Evolutionary conservation across 106 monocot species (phyloP).

Genomic region (Hemerocallis citrina): DNA sequence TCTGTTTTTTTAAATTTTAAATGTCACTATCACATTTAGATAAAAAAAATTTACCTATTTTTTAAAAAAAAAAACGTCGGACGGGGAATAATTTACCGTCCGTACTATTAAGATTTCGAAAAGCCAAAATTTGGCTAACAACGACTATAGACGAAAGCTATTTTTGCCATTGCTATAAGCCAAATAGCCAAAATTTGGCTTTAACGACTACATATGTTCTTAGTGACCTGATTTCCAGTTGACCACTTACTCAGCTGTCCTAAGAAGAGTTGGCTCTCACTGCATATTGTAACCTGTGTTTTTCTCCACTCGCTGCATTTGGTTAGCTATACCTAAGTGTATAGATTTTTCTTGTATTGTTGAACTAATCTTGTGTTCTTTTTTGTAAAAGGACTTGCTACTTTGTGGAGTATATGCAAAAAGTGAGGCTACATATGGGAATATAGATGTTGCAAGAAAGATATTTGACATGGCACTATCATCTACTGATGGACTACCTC

Average conservation of each 20-base stretch:
- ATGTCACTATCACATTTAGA: no score
- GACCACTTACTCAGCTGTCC: not conserved
- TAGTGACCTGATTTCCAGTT: not conserved
- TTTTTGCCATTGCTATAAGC: no score
- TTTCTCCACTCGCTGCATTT: not conserved
- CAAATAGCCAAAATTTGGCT: no score
- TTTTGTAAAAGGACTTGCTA: conserved; percentile 59
- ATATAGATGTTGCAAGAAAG: conserved; percentile 75
- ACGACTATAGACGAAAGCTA: no score
- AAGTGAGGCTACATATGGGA: conserved; percentile 72
- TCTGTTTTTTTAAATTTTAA: no score
- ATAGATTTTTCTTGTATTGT: not conserved
- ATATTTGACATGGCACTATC: conserved; percentile 90
- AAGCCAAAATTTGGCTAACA: no score
- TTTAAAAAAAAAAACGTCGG: no score
- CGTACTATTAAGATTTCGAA: no score
- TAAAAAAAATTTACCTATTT: no score
- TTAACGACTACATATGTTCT: no score
- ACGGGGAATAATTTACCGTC: no score
- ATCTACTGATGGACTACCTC: conserved; percentile 49
- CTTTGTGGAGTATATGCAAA: conserved; percentile 88
- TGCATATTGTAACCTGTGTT: no score
- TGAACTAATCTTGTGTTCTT: not conserved
- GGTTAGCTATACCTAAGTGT: not conserved
- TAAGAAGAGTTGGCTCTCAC: not conserved